Percentiles rank a stretch among this genome's conserved stretches.
phyloP scores from a whole-genome alignment of 305 asterid species.

The Striga hermonthica region DNA sequence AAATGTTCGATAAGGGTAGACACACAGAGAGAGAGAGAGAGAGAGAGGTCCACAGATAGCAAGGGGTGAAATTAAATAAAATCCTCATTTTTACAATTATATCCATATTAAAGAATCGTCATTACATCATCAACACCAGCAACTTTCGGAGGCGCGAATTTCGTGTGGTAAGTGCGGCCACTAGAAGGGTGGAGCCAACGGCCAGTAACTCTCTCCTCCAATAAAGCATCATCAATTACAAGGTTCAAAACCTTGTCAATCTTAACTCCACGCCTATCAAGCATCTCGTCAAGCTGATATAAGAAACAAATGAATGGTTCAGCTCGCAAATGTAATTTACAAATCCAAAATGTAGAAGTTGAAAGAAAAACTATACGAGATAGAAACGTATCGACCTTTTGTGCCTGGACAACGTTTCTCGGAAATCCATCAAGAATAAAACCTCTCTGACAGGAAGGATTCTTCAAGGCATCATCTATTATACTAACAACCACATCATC shows the following conservation, averaged over 20 bases:
- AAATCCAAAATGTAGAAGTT: constrained; percentile 8
- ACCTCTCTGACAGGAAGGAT: constrained; percentile 72
- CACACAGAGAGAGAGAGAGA: too few species aligned
- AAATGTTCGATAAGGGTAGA: background rate
- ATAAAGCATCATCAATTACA: constrained; percentile 68
- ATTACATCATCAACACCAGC: constrained; percentile 65
- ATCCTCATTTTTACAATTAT: too few species aligned
- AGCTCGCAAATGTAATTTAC: constrained; percentile 23
- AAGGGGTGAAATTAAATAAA: too few species aligned
- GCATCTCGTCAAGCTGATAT: constrained; percentile 72
- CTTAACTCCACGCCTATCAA: constrained; percentile 60
- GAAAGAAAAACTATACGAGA: background rate
- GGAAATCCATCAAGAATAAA: constrained; percentile 83
- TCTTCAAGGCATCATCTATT: constrained; percentile 69
- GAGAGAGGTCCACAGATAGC: background rate
- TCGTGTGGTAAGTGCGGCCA: constrained; percentile 68
- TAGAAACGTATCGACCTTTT: constrained; percentile 40
- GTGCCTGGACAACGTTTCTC: constrained; percentile 69
- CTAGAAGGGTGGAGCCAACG: constrained; percentile 85
- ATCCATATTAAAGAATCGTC: background rate
- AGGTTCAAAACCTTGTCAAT: constrained; percentile 73
- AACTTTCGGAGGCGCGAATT: constrained; percentile 69
- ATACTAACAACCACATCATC: constrained; percentile 78
- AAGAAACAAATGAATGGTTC: constrained; percentile 22
- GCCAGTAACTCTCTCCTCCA: constrained; percentile 81